phyloP scores from a whole-genome alignment of 2,329 filamentous ascomycete species.

The Plectosphaerella plurivora region DNA sequence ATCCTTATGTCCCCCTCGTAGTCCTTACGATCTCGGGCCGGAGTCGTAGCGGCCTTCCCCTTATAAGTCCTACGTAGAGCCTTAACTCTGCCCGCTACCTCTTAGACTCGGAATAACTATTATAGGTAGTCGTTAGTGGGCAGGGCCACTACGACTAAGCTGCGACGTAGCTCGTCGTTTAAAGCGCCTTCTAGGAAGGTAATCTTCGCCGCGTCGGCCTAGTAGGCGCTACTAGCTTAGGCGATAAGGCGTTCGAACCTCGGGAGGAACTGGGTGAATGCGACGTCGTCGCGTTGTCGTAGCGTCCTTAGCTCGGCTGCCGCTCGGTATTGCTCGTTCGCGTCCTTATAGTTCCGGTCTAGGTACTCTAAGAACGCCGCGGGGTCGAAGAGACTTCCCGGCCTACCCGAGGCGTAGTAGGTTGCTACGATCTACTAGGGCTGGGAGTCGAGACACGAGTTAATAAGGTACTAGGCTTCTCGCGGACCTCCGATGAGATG shows the following conservation, averaged over 20 bases:
- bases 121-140: neutral
- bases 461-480: neutral
- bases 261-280: neutral
- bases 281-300: neutral
- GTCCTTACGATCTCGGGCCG: no score
- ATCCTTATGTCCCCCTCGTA: no score
- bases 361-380: neutral
- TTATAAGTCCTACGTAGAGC: neutral
- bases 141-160: neutral
- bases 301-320: neutral
- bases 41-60: no score
- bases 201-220: no score
- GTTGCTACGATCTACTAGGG: neutral
- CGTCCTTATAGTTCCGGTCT: neutral
- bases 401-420: neutral
- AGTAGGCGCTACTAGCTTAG: no score
- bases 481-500: neutral
- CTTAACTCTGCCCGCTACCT: neutral
- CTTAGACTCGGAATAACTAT: neutral
- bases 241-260: no score
- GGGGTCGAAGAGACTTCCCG: neutral
- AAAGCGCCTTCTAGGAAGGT: no score
- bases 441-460: neutral
- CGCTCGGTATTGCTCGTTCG: neutral
- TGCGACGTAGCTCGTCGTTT: neutral